Conservation (phyloP, 2,329 filamentous ascomycete genomes). For the Diplodia sapinea region DNA sequence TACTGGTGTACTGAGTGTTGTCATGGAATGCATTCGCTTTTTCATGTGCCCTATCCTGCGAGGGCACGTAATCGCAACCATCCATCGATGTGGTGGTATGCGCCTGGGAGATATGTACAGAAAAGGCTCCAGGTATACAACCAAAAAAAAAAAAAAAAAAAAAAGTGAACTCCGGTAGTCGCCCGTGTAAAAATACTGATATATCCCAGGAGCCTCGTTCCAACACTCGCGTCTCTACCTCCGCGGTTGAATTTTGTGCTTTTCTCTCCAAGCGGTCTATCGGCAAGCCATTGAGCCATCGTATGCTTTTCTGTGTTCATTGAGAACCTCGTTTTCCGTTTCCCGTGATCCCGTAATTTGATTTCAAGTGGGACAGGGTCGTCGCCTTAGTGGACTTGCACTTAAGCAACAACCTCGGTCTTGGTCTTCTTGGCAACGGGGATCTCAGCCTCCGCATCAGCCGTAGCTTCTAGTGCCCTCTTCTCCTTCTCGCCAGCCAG, state of each 20-base stretch:
- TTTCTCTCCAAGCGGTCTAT: constrained; percentile 19
- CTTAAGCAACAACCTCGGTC: constrained; percentile 38
- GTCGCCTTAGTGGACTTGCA: not conserved
- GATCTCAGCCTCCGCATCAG: constrained; percentile 53
- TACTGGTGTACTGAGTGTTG: not conserved
- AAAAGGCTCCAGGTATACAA: constrained; percentile 23
- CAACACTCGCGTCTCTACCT: constrained; percentile 1
- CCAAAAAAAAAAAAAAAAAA: constrained; percentile 3
- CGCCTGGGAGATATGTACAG: constrained; percentile 14
- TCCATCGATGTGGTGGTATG: not conserved
- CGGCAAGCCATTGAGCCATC: constrained; percentile 23
- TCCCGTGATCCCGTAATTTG: constrained; percentile 6
- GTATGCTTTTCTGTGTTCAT: not conserved
- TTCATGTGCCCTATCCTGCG: not conserved
- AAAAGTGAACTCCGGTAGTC: constrained; percentile 5
- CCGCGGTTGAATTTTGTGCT: not conserved
- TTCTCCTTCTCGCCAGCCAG: constrained; percentile 54
- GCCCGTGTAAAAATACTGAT: constrained; percentile 17
- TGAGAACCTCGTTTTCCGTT: not conserved
- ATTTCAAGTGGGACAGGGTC: not conserved
- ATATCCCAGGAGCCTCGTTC: not conserved
- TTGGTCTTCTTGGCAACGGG: constrained; percentile 58
- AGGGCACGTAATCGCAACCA: constrained; percentile 6
- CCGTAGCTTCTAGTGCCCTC: constrained; percentile 54
- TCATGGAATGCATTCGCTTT: constrained; percentile 28